phyloP scores from a whole-genome alignment of 2,329 filamentous ascomycete genomes.

The Pseudocercospora eumusae region DNA sequence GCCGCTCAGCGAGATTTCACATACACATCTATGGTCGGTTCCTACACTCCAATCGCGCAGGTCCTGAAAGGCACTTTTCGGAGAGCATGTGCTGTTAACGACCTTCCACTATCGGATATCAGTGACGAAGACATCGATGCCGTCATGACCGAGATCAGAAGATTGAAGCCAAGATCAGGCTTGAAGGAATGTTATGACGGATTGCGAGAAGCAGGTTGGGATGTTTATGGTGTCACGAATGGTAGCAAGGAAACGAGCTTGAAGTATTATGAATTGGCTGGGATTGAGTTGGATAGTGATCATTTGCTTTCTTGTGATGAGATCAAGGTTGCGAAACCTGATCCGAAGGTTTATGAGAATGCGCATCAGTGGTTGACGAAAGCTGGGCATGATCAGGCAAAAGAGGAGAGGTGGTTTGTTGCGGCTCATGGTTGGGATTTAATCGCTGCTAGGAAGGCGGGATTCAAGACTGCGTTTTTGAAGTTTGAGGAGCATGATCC shows the following conservation, averaged over 20 bases:
- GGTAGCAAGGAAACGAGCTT: conserved; percentile 35
- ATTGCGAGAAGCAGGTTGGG: conserved; percentile 33
- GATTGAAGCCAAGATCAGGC: conserved; percentile 26
- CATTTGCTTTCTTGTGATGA: conserved; percentile 38
- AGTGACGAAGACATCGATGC: conserved; percentile 34
- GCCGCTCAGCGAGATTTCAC: conserved; percentile 39
- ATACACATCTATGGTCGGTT: conserved; percentile 32
- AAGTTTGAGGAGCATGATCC: conserved; percentile 38
- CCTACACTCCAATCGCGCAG: conserved; percentile 35
- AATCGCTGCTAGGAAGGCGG: conserved; percentile 36
- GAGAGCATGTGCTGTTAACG: conserved; percentile 33
- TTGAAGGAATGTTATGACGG: conserved; percentile 37
- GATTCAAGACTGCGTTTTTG: conserved; percentile 38
- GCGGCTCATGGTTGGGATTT: conserved; percentile 38
- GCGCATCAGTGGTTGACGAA: conserved; percentile 30
- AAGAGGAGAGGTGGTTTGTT: conserved; percentile 36
- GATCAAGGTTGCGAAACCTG: conserved; percentile 35
- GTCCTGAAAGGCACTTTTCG: conserved; percentile 34
- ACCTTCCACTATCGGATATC: conserved; percentile 27
- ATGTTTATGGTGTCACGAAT: conserved; percentile 38
- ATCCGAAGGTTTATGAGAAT: conserved; percentile 34
- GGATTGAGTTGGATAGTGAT: conserved; percentile 32
- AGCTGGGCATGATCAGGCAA: conserved; percentile 26
- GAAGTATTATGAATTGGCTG: conserved; percentile 35
- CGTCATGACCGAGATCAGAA: conserved; percentile 32